phyloP scores from a whole-genome alignment of 768 basidiomycete genomes.

The Lactarius akahatsu region DNA sequence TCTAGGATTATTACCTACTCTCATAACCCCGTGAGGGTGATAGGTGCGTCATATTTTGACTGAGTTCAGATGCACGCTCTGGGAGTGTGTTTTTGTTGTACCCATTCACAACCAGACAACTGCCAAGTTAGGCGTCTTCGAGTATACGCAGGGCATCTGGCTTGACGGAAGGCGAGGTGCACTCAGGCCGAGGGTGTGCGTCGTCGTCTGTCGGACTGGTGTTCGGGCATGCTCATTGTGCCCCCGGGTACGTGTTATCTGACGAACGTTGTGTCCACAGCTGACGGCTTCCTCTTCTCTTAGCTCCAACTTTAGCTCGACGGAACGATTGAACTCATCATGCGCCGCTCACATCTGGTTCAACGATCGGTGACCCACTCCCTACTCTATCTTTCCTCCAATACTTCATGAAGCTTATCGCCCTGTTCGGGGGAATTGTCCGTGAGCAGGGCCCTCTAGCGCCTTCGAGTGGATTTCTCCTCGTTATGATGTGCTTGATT shows the following conservation, averaged over 20 bases:
- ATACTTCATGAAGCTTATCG: background rate
- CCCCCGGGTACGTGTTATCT: background rate
- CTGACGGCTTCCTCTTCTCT: background rate
- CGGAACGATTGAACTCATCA: background rate
- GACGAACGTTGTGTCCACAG: background rate
- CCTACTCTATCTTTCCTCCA: background rate
- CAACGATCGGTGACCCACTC: background rate
- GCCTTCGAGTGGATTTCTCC: background rate
- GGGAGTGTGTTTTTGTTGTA: background rate
- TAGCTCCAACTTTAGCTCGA: background rate
- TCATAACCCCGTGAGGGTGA: background rate
- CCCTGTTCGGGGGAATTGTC: background rate
- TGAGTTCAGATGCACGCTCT: background rate
- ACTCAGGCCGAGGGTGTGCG: constrained; percentile 13
- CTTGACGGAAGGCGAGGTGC: background rate
- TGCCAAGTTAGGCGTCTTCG: background rate
- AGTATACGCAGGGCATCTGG: background rate
- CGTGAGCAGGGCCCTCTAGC: background rate
- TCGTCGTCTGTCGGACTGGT: constrained; percentile 5
- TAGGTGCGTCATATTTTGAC: background rate
- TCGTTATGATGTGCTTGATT: too few species aligned
- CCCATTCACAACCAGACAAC: background rate
- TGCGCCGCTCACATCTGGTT: background rate
- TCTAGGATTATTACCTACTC: background rate
- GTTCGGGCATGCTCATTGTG: background rate